Conservation (phyloP, 257 asterid genomes). For the Galeopsis tetrahit region DNA sequence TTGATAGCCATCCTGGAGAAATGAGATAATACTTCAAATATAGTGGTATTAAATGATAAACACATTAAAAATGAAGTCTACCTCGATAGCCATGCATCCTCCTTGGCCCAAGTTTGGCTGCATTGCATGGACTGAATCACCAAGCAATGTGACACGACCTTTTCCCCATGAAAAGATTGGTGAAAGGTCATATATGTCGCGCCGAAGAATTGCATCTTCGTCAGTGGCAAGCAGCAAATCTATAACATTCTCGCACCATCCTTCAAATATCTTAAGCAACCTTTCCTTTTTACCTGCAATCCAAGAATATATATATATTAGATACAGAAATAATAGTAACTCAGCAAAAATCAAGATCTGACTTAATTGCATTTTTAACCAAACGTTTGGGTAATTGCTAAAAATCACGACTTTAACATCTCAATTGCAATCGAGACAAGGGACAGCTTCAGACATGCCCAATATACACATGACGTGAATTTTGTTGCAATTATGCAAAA, state of each 20-base stretch:
- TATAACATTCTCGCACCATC: conserved; percentile 94
- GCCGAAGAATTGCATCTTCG: conserved; percentile 89
- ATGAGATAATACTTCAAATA: conserved; percentile 22
- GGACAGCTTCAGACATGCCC: no score
- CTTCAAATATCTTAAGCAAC: conserved; percentile 76
- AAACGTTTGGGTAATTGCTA: no score
- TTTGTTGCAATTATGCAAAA: no score
- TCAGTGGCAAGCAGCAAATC: conserved; percentile 81
- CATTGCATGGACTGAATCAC: conserved; percentile 98
- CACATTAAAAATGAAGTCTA: conserved; percentile 30
- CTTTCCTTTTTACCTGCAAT: conserved; percentile 81
- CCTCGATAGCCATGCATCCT: conserved; percentile 99
- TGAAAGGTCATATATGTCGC: conserved; percentile 87
- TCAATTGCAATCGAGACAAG: no score
- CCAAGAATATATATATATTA: conserved; percentile 4
- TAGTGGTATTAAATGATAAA: background rate
- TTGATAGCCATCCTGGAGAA: conserved; percentile 83
- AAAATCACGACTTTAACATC: no score
- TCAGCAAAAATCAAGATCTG: no score
- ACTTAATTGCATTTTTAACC: no score
- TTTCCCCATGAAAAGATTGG: conserved; percentile 88
- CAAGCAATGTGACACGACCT: conserved; percentile 93
- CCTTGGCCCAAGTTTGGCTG: conserved; percentile 99
- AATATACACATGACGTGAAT: no score
- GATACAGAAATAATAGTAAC: background rate